Conservation (phyloP, 345 rosid species). For the Lagerstroemia speciosa region DNA sequence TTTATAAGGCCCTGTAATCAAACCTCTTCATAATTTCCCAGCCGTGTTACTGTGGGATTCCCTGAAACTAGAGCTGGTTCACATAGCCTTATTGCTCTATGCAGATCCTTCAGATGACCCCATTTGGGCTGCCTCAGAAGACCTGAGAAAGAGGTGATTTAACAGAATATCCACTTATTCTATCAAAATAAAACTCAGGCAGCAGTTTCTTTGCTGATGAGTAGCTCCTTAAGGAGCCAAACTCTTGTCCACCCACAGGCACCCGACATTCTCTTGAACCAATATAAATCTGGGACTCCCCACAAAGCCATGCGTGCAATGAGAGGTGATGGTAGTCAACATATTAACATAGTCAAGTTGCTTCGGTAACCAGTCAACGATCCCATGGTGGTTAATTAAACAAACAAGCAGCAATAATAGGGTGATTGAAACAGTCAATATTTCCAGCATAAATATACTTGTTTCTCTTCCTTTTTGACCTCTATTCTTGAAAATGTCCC, state of each 20-base stretch:
- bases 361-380: not conserved
- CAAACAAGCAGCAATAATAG: not conserved
- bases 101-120: conserved; percentile 99
- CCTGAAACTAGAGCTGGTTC: conserved; percentile 82
- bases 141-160: conserved; percentile 35
- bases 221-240: not conserved
- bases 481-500: not conserved
- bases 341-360: not conserved
- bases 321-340: not conserved
- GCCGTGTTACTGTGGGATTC: conserved; percentile 47
- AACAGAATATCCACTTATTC: not conserved
- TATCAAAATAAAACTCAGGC: not conserved
- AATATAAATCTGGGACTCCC: not conserved
- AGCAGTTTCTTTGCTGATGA: not conserved
- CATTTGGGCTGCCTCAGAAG: conserved; percentile 90
- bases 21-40: conserved; percentile 93
- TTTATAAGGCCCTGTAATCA: not conserved
- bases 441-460: not conserved
- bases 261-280: not conserved
- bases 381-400: not conserved
- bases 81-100: conserved; percentile 80
- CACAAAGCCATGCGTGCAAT: not conserved
- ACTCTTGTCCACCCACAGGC: not conserved
- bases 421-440: not conserved
- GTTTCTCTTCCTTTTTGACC: not conserved